Percentiles rank a stretch among this genome's conserved stretches.
phyloP scores from a whole-genome alignment of 2,329 filamentous ascomycete species.

The Neoarthrinium moseri region DNA sequence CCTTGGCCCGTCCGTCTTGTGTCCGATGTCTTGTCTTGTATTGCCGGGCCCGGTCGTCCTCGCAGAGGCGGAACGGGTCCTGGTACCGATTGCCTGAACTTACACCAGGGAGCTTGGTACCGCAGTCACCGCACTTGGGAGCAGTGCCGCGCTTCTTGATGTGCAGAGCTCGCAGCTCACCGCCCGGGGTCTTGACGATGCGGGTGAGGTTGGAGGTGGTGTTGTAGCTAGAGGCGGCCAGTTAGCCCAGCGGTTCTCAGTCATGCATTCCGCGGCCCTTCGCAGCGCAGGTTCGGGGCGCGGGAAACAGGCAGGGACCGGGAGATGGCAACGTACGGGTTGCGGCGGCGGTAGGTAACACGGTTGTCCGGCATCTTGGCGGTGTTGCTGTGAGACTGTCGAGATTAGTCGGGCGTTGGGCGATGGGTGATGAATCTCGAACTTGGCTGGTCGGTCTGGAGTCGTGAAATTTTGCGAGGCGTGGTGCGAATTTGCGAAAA shows the following conservation, averaged over 20 bases:
- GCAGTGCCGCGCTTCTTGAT: conserved; percentile 99
- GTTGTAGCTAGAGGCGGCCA: conserved; percentile 73
- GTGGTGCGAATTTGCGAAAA: conserved; percentile 10
- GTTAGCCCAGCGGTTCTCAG: conserved; percentile 3
- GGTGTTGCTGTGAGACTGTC: conserved; percentile 20
- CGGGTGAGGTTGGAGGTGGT: conserved; percentile 96
- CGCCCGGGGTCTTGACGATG: conserved; percentile 93
- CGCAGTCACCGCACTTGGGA: conserved; percentile 99
- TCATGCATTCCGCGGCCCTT: not conserved
- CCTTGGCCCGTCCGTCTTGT: too few species aligned
- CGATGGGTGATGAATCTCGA: conserved; percentile 17
- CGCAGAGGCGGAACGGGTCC: conserved; percentile 82
- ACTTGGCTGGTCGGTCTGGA: conserved; percentile 23
- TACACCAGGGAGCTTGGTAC: conserved; percentile 96
- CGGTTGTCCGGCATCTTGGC: conserved; percentile 59
- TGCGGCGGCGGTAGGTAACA: conserved; percentile 73
- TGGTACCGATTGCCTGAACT: conserved; percentile 45
- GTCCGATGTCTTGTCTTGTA: too few species aligned
- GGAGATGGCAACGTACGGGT: conserved; percentile 62
- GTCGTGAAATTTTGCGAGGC: conserved; percentile 22
- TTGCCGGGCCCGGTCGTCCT: conserved; percentile 95
- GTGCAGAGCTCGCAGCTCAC: conserved; percentile 93
- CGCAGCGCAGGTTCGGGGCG: too few species aligned
- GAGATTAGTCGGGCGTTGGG: conserved; percentile 12
- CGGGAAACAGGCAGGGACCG: conserved; percentile 11